A percentile compares a stretch with the other conserved stretches of the same genome.
phyloP scores from a whole-genome alignment of 768 basidiomycete species.

The Termitomyces sp. region DNA sequence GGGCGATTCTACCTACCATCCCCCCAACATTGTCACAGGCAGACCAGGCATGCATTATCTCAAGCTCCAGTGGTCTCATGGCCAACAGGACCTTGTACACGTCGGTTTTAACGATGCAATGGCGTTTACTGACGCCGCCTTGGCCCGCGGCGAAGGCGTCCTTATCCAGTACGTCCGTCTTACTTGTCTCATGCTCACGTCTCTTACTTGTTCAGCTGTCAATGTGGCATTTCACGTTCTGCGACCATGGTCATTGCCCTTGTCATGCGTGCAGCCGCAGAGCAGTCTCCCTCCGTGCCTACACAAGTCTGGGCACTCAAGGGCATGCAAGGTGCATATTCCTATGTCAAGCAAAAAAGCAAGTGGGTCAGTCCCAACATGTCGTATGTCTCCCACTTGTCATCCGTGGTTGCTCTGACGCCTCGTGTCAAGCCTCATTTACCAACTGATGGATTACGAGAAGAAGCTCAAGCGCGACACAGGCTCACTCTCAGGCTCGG shows the following conservation, averaged over 20 bases:
- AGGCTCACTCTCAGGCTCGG: constrained; percentile 46
- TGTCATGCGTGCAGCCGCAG: constrained; percentile 88
- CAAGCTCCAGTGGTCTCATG: constrained; percentile 90
- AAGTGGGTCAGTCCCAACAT: constrained; percentile 89
- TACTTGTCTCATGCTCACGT: constrained; percentile 13
- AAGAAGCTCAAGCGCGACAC: constrained; percentile 54
- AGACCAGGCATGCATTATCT: constrained; percentile 82
- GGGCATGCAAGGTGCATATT: constrained; percentile 88
- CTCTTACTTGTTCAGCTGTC: constrained; percentile 53
- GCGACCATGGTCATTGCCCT: constrained; percentile 88
- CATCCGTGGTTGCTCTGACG: constrained; percentile 12
- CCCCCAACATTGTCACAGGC: constrained; percentile 60
- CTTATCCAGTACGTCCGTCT: constrained; percentile 70
- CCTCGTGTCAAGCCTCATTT: constrained; percentile 62
- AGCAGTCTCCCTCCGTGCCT: constrained; percentile 57
- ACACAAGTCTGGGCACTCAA: constrained; percentile 73
- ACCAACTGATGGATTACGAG: constrained; percentile 90
- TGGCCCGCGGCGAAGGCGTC: constrained; percentile 72
- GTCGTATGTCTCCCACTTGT: constrained; percentile 54
- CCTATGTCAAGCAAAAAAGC: constrained; percentile 86
- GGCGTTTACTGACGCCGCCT: constrained; percentile 72
- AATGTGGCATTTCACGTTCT: constrained; percentile 89
- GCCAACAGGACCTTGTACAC: constrained; percentile 82
- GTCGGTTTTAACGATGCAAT: constrained; percentile 77
- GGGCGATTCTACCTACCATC: constrained; percentile 51